Conservation (phyloP, 352 stramenopile species). For the Pythium folliculosum region DNA sequence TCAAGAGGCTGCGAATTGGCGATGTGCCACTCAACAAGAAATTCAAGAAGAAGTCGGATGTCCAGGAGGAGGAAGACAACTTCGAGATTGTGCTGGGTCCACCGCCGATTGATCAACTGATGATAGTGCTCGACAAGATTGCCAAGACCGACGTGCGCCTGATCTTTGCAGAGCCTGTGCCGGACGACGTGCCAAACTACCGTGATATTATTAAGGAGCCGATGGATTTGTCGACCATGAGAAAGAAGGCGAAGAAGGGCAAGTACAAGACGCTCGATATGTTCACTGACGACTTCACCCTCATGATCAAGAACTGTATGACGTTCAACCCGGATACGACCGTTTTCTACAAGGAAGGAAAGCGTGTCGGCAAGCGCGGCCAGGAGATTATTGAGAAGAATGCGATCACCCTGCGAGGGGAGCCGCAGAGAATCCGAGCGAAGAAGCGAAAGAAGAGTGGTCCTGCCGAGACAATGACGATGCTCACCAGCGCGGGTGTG, state of each 20-base stretch:
- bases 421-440: conserved; percentile 71
- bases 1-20: conserved; percentile 66
- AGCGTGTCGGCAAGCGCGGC: conserved; percentile 82
- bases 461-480: conserved; percentile 61
- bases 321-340: conserved; percentile 86
- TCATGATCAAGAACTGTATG: conserved; percentile 89
- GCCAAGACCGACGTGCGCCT: conserved; percentile 67
- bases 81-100: conserved; percentile 81
- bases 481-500: conserved; percentile 70
- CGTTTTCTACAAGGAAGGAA: conserved; percentile 89
- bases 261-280: conserved; percentile 85
- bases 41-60: conserved; percentile 68
- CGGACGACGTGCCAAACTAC: conserved; percentile 84
- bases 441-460: conserved; percentile 78
- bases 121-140: conserved; percentile 81
- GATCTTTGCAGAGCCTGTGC: conserved; percentile 87
- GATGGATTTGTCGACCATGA: conserved; percentile 87
- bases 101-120: conserved; percentile 67
- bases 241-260: conserved; percentile 69
- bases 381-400: conserved; percentile 79
- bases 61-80: conserved; percentile 77
- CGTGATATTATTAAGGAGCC: conserved; percentile 80
- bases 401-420: conserved; percentile 54
- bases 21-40: conserved; percentile 80
- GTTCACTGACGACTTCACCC: conserved; percentile 77